phyloP scores from a whole-genome alignment of 306 rosid species.

The Gleditsia sinensis region DNA sequence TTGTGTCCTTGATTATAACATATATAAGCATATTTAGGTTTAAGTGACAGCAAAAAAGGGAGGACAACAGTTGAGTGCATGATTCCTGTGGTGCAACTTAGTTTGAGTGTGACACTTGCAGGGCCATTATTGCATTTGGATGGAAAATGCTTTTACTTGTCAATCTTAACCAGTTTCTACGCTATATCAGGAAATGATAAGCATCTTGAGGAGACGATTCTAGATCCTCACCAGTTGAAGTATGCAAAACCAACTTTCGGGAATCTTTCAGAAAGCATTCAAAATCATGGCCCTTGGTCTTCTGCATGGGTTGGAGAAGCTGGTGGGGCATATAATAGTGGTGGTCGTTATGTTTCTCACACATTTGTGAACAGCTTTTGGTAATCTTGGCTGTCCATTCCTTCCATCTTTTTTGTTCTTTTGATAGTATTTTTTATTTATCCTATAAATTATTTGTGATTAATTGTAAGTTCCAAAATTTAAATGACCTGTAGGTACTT shows the following conservation, averaged over 20 bases:
- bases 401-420: constrained; percentile 30
- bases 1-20: neutral
- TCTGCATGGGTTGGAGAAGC: constrained; percentile 97
- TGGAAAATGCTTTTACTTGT: constrained; percentile 48
- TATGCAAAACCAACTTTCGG: constrained; percentile 48
- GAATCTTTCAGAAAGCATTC: constrained; percentile 56
- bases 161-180: constrained; percentile 7
- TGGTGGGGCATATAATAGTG: constrained; percentile 96
- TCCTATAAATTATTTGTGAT: constrained; percentile 7
- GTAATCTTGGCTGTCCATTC: constrained; percentile 52
- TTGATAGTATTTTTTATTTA: neutral
- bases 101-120: constrained; percentile 44
- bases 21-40: neutral
- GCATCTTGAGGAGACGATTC: constrained; percentile 55
- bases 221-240: constrained; percentile 69
- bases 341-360: constrained; percentile 76
- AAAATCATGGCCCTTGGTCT: constrained; percentile 77
- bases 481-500: constrained; percentile 69
- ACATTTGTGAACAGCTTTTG: constrained; percentile 89
- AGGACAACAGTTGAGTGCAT: neutral
- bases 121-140: constrained; percentile 80
- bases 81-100: constrained; percentile 6
- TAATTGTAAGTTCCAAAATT: constrained; percentile 8
- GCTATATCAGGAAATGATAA: constrained; percentile 64
- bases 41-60: neutral